Percentiles rank a stretch among this genome's conserved stretches.
phyloP scores from a whole-genome alignment of 164 flowering plant genomes.

The Santalum album region DNA sequence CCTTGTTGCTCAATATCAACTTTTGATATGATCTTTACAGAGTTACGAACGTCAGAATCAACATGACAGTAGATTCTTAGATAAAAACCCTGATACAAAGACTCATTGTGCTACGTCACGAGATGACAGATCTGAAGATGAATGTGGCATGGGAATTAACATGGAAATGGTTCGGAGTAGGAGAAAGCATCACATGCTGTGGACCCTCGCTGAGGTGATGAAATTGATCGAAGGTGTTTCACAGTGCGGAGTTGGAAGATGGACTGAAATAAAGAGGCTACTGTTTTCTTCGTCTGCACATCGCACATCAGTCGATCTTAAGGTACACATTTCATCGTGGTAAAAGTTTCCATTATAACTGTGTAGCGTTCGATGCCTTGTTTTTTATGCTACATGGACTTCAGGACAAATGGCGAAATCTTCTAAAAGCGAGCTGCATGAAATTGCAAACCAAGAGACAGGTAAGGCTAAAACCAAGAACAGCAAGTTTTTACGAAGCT shows the following conservation, averaged over 20 bases:
- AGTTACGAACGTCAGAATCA: slow-evolving; percentile 21
- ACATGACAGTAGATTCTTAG: slow-evolving; percentile 14
- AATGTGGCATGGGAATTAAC: slow-evolving; percentile 14
- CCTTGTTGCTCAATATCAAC: background rate
- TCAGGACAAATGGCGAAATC: slow-evolving; percentile 89
- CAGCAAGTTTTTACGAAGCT: no score
- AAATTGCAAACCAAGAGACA: slow-evolving; percentile 25
- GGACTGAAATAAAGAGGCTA: slow-evolving; percentile 56
- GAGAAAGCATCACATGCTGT: slow-evolving; percentile 41
- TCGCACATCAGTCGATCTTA: slow-evolving; percentile 69
- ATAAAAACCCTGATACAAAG: slow-evolving; percentile 12
- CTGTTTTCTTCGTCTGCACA: slow-evolving; percentile 44
- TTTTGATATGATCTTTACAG: slow-evolving; percentile 13
- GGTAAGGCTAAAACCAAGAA: slow-evolving; percentile 31
- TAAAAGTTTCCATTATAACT: no score
- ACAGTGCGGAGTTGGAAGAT: slow-evolving; percentile 61
- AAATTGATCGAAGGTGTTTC: slow-evolving; percentile 64
- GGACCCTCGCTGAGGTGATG: slow-evolving; percentile 59
- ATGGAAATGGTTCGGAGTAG: slow-evolving; percentile 16
- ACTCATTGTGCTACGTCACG: slow-evolving; percentile 20
- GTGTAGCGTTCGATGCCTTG: no score
- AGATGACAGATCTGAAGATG: slow-evolving; percentile 27
- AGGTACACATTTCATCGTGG: slow-evolving; percentile 24
- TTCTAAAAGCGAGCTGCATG: slow-evolving; percentile 44
- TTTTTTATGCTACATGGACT: background rate